Percentiles rank a stretch among this genome's conserved stretches.
phyloP scores from a whole-genome alignment of 495 filamentous ascomycete genomes.

The Annulohypoxylon bovei region DNA sequence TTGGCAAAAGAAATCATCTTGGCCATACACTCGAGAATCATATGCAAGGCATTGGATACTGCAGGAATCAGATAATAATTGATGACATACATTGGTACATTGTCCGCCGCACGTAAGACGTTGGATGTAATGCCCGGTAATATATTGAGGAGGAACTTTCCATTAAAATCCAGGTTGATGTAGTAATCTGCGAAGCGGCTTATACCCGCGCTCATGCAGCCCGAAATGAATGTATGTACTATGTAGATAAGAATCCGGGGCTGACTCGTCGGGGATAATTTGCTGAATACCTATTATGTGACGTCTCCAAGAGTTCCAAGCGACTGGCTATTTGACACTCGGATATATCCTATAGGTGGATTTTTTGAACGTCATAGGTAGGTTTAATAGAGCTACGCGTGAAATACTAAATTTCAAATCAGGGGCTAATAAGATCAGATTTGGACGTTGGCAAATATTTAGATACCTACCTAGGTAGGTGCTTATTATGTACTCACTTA shows the following conservation, averaged over 20 bases:
- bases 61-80: conserved; percentile 12
- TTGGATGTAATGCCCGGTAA: conserved; percentile 1
- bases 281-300: neutral
- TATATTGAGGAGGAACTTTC: conserved; percentile 15
- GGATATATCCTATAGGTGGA: neutral
- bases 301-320: neutral
- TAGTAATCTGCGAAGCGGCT: conserved; percentile 5
- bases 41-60: conserved; percentile 16
- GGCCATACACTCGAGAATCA: conserved; percentile 2
- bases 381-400: neutral
- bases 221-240: neutral
- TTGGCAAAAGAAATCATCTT: neutral
- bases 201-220: conserved; percentile 13
- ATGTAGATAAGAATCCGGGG: neutral
- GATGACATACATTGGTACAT: neutral
- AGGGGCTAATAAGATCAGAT: too few relatives aligned
- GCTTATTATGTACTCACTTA: neutral
- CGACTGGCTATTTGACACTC: neutral
- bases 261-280: conserved; percentile 12
- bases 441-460: too few relatives aligned
- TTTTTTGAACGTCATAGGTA: neutral
- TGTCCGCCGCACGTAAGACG: neutral
- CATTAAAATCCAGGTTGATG: neutral
- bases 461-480: neutral
- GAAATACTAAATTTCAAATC: too few relatives aligned